A percentile compares a stretch with the other conserved stretches of the same genome.
Evolutionary conservation across 2,329 filamentous ascomycete species (phyloP).

Genomic region (Fusarium sp.): DNA sequence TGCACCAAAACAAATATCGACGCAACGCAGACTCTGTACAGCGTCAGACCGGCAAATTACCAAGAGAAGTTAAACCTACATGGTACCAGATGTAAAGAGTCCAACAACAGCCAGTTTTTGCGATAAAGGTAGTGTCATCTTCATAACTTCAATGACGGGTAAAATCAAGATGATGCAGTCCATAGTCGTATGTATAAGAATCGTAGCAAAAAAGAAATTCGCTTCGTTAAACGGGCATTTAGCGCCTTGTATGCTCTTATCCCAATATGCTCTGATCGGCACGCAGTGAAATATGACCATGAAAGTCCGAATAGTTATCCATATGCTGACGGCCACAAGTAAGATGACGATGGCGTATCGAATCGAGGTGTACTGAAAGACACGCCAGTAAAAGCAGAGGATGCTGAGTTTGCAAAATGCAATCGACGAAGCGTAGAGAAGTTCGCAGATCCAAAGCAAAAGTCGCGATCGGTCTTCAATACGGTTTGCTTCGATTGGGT

Average conservation of each 20-base stretch:
- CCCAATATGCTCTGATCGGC: constrained; percentile 46
- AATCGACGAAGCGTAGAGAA: constrained; percentile 40
- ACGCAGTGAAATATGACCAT: constrained; percentile 47
- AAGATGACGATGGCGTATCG: constrained; percentile 39
- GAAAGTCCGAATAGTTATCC: constrained; percentile 43
- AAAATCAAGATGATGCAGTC: constrained; percentile 14
- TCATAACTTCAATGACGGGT: constrained; percentile 22
- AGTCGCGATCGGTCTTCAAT: constrained; percentile 19
- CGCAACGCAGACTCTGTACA: constrained; percentile 22
- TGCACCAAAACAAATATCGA: constrained; percentile 26
- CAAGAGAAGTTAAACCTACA: not conserved
- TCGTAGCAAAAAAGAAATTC: constrained; percentile 45
- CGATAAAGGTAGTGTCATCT: constrained; percentile 1
- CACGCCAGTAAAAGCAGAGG: constrained; percentile 43
- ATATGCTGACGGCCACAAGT: constrained; percentile 28
- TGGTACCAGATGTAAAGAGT: constrained; percentile 14
- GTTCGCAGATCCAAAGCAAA: constrained; percentile 23
- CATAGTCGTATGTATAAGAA: constrained; percentile 43
- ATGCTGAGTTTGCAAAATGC: constrained; percentile 42
- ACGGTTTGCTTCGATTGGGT: not conserved
- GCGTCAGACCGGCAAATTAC: fast-evolving
- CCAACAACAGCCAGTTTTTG: constrained; percentile 22
- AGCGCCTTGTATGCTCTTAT: constrained; percentile 33
- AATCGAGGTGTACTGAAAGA: constrained; percentile 41
- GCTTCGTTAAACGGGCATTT: constrained; percentile 43